Evolutionary conservation across 768 basidiomycete species (phyloP).

Genomic region (Macrolepiota dolichaula): DNA sequence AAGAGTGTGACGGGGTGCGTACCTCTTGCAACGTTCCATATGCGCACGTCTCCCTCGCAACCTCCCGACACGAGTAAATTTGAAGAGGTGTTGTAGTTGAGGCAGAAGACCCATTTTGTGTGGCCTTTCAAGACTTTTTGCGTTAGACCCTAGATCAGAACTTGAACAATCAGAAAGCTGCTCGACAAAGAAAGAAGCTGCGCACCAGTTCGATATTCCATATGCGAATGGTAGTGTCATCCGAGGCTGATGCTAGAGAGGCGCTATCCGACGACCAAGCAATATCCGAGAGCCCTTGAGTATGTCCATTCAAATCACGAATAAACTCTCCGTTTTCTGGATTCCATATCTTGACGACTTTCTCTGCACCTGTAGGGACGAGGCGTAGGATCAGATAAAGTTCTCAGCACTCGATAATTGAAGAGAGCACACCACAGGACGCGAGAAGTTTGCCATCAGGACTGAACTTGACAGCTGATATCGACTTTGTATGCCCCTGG

Average conservation of each 20-base stretch:
- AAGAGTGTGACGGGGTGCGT: conserved; percentile 10
- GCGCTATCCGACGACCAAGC: conserved; percentile 84
- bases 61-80: conserved; percentile 90
- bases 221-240: conserved; percentile 86
- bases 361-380: conserved; percentile 60
- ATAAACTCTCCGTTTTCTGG: conserved; percentile 76
- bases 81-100: conserved; percentile 87
- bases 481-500: conserved; percentile 74
- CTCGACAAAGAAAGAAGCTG: conserved; percentile 14
- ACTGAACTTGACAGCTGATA: conserved; percentile 91
- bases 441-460: conserved; percentile 83
- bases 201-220: conserved; percentile 83
- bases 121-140: conserved; percentile 78
- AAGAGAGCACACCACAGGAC: conserved; percentile 68
- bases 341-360: conserved; percentile 78
- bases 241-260: conserved; percentile 87
- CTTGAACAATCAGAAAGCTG: not conserved
- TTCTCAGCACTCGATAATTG: conserved; percentile 11
- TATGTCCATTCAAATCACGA: conserved; percentile 71
- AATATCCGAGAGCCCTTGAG: conserved; percentile 84
- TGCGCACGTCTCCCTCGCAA: conserved; percentile 87
- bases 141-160: conserved; percentile 53
- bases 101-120: conserved; percentile 84
- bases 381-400: conserved; percentile 8
- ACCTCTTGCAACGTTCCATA: conserved; percentile 91